Base-by-base conservation (phyloP, 202 grass and related monocot species). In the Bolboschoenoplectus hybrid region DNA sequence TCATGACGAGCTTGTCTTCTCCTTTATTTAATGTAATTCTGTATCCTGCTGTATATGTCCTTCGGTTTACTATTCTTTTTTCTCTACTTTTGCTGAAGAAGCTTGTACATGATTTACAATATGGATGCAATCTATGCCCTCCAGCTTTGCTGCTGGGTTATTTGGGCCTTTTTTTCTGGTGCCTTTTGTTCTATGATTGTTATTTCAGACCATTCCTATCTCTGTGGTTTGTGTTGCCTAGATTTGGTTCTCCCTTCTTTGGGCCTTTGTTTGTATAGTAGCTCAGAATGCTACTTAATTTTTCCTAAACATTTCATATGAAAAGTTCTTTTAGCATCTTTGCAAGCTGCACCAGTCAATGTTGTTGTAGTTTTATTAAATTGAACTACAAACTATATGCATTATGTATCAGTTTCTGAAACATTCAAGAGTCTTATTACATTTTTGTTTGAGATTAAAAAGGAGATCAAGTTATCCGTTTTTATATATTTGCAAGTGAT, bases 1-100 rank as follows among this genome's bases (percentile, higher is more conserved):
- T 76, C 95, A 36, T 43, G 74, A 88, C 90, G 88, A 88, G 60
- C 66, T 52, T 2, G 26, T 81, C 14, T 60, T 58, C 52, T 75
- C 74, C 12, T 41, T 7, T 41, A 58, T 39, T 40, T 78, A 57
- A 41, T 79, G 52, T 77, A 58, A 58, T 79, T 79, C 40, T 14
- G 58, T 58, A 41, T 13, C 12, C 34, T 16, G 51, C 34, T 79
- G 35, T 79, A 78, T 57, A 66, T 52, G 11, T 49, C 34, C 9
- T 34, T 56, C 58, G 45, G 34, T 34, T 26, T 32, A 19, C 49
- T 9, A 26, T 68, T 74, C 38, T 67, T 39, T 9, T 47, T 69
- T 26, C 26, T 26, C 26, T 26, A 26, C 26, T 26, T 69, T 39
- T 83, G 46, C 32, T 69, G 32, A 57, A 77, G 13, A 16, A 60